Conservation (phyloP, 352 stramenopile species). For the Phytopythium aichiense region DNA sequence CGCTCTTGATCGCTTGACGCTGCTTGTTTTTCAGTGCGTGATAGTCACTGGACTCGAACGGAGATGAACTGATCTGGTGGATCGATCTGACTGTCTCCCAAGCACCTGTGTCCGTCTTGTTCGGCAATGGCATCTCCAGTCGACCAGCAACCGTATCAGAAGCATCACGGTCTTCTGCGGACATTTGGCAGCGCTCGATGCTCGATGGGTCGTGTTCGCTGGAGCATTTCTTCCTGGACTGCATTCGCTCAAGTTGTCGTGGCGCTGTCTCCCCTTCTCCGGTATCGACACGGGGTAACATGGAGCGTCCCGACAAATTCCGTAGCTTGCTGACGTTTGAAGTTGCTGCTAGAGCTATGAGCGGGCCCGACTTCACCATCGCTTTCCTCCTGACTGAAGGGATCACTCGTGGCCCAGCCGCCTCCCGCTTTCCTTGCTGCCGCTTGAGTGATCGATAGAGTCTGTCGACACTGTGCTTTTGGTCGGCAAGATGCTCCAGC, state of each 20-base stretch:
- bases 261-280: neutral
- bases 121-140: neutral
- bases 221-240: neutral
- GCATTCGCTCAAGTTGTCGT: neutral
- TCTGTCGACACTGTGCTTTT: slow-evolving; percentile 11
- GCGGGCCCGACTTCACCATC: neutral
- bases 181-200: neutral
- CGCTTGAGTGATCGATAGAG: slow-evolving; percentile 10
- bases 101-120: neutral
- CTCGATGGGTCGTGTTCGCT: neutral
- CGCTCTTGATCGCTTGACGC: slow-evolving; percentile 8
- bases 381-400: neutral
- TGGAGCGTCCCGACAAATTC: neutral
- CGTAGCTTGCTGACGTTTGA: neutral
- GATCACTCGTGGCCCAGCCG: neutral
- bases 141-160: neutral
- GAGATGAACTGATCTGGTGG: neutral
- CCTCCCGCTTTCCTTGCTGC: neutral
- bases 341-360: neutral
- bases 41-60: slow-evolving; percentile 9
- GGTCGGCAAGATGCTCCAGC: slow-evolving; percentile 29
- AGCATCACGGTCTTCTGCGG: neutral
- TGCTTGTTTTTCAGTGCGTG: slow-evolving; percentile 13
- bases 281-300: neutral
- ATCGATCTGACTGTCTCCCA: neutral